A percentile compares a stretch with the other conserved stretches of the same genome.
phyloP scores from a whole-genome alignment of 768 basidiomycete species.

The Tulasnella sp. region DNA sequence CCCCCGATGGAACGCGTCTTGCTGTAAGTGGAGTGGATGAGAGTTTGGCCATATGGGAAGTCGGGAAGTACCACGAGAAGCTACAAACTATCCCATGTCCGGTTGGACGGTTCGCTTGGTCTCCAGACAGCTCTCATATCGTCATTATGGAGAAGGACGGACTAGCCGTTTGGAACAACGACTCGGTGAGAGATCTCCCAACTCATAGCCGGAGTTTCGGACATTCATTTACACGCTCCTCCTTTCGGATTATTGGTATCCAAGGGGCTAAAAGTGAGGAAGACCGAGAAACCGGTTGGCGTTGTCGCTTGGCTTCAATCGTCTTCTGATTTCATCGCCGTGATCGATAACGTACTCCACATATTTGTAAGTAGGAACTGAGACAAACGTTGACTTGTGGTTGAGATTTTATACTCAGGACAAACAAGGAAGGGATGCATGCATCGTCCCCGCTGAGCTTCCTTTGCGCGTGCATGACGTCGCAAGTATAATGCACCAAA shows the following conservation, averaged over 20 bases:
- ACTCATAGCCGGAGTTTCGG: not conserved
- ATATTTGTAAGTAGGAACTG: conserved; percentile 7
- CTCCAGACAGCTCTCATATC: conserved; percentile 62
- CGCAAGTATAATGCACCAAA: not conserved
- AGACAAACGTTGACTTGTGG: not conserved
- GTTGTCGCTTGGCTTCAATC: conserved; percentile 60
- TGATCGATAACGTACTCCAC: conserved; percentile 52
- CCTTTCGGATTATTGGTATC: conserved; percentile 55
- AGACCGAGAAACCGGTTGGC: conserved; percentile 36
- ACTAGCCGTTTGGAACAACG: conserved; percentile 59
- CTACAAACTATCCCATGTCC: too few species aligned
- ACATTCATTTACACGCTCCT: not conserved
- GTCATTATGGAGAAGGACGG: conserved; percentile 56
- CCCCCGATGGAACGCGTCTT: conserved; percentile 62
- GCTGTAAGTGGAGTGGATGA: conserved; percentile 55
- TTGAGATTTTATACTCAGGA: not conserved
- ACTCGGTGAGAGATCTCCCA: conserved; percentile 36
- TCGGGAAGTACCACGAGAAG: conserved; percentile 39
- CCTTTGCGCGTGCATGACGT: not conserved
- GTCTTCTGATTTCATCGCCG: conserved; percentile 58
- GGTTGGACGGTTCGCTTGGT: conserved; percentile 62
- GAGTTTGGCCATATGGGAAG: not conserved
- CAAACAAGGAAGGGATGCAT: not conserved
- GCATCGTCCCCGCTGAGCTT: not conserved
- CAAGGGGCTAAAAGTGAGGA: conserved; percentile 50